phyloP scores from a whole-genome alignment of 129 eudicot genomes.

The Solidago caesia region DNA sequence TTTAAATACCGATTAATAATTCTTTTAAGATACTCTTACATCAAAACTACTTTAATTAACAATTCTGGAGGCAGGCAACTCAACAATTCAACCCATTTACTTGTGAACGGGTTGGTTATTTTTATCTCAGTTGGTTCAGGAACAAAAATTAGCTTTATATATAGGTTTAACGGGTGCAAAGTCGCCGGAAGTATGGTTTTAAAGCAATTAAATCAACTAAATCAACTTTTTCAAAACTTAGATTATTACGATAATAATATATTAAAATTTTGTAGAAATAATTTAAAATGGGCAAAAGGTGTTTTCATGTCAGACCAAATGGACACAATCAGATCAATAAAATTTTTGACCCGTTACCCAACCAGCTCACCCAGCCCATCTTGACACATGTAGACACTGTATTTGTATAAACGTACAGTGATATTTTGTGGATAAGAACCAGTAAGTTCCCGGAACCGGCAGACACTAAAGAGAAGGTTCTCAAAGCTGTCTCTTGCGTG shows the following conservation, averaged over 20 bases:
- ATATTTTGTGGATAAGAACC: conserved; percentile 88
- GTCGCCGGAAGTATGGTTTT: too few species aligned
- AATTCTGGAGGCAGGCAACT: neutral
- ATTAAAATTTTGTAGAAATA: too few species aligned
- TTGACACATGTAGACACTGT: neutral
- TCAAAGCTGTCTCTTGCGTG: conserved; percentile 96
- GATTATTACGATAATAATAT: too few species aligned
- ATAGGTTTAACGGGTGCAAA: too few species aligned
- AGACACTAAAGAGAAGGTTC: conserved; percentile 88
- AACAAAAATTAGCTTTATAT: too few species aligned
- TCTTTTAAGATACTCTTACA: neutral
- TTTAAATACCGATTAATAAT: neutral
- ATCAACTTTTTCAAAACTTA: neutral
- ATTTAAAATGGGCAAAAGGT: too few species aligned
- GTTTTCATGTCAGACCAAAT: conserved; percentile 1
- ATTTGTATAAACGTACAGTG: conserved; percentile 48
- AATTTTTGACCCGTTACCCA: neutral
- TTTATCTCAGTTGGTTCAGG: too few species aligned
- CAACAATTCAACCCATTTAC: conserved; percentile 9
- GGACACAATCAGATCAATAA: neutral
- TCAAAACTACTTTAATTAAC: neutral
- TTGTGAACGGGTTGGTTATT: neutral
- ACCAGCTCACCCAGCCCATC: neutral
- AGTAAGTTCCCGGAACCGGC: conserved; percentile 94
- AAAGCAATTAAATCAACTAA: conserved; percentile 1